Base-by-base conservation (phyloP, 441 rosid species). In the Erysimum cheiri region DNA sequence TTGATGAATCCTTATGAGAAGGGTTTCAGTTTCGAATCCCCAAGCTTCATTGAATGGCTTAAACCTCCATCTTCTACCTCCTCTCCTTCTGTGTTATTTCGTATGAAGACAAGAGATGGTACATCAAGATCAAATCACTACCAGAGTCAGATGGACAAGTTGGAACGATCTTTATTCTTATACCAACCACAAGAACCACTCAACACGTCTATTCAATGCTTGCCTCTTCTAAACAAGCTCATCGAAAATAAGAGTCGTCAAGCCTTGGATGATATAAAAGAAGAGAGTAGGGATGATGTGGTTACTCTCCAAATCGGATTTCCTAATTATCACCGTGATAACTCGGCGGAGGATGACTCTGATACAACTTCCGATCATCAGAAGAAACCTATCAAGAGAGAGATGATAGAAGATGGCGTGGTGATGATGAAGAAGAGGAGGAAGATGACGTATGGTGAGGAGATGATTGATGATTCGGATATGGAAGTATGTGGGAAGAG, bases 1-100 rank as follows among this genome's bases (percentile, higher is more conserved):
- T 72, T 83, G 49, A 80, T 81, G 85, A 84, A 80, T 76, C 71
- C 58, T 78, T 83, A 78, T 55, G 80, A 80, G 61, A 78, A 75
- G 26, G 83, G 76, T 58, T 71, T 78, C 33, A 58, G 76, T 67
- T 57, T 77, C 1, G 76, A 82, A 69, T 63, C 92, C 43, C 85
- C 88, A 46, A 75, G 84, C 80, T 89, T 93, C 86, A 87, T 91
- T 72, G 97, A 93, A 85, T 93, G 97, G 96, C 94, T 93, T 57
- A 87, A 89, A 71, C 90, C 98, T 41, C 74, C 86, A 17, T 59
- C 90, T 5, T 46, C 74, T 14, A 7, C 83, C 28, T 50, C 84
- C 35, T 60, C 85, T 5, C 47, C 82, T 53, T 76, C 84, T 60
- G 8, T 82, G 44, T 77, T 74, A 46, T 68, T 70, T 33, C 67